These are phyloP conservation scores for Scenedesmus sp. DNA, from an alignment of 163 green algal genomes.

Conservation along the genomic window DNA sequence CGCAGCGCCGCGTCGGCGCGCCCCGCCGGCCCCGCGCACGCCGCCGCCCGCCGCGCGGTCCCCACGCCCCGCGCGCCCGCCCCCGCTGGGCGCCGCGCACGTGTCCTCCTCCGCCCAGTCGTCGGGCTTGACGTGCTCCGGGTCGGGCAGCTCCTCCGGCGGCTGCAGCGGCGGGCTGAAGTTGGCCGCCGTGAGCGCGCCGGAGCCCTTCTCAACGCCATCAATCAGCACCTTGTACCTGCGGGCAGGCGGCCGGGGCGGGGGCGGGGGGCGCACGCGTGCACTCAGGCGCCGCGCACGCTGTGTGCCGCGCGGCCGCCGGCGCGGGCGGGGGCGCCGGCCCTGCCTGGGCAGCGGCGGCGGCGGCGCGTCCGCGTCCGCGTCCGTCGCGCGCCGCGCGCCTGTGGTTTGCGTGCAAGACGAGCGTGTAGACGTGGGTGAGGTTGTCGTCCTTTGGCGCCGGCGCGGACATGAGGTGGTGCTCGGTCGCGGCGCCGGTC, in stretches of 20 bases:
- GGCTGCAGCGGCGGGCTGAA: conserved; percentile 89
- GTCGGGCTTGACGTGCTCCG: conserved; percentile 85
- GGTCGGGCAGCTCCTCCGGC: conserved; percentile 84
- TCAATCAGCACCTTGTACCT: conserved; percentile 87
- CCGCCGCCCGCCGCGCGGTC: no score
- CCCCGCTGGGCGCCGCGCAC: conserved; percentile 44
- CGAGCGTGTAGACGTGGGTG: conserved; percentile 38
- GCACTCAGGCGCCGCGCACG: no score
- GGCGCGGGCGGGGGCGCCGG: no score
- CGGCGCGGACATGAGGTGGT: conserved; percentile 38
- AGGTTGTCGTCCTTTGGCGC: conserved; percentile 16
- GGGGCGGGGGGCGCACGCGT: background rate
- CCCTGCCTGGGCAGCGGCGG: no score
- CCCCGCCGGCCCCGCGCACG: no score
- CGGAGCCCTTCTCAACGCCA: conserved; percentile 72
- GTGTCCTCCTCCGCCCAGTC: conserved; percentile 86
- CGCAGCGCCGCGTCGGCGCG: no score
- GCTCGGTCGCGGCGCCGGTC: background rate
- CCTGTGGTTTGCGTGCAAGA: conserved; percentile 22
- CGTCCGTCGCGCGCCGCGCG: no score
- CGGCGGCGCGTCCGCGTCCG: no score
- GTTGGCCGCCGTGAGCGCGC: conserved; percentile 74
- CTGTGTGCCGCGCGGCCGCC: no score
- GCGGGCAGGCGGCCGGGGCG: background rate
- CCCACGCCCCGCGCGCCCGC: no score